Base-by-base conservation (phyloP, 192 early-diverging fungal genomes). In the Rhizoclosmatium globosum region DNA sequence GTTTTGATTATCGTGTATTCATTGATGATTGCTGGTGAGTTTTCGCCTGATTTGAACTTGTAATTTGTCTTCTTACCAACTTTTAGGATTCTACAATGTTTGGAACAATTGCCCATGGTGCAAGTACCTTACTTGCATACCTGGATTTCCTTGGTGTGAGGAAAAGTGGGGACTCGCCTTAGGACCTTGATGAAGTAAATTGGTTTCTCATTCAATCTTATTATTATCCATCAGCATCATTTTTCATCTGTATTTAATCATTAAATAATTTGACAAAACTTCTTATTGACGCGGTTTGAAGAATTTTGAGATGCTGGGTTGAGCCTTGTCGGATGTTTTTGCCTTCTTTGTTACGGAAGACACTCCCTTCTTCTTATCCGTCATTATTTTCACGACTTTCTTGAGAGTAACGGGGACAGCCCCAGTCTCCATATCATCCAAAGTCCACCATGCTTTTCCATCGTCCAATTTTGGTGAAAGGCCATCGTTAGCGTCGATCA, bases 371-470 rank as follows among this genome's bases (percentile, higher is more conserved):
- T n/a, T 43, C 4, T 11, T 17, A 58, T 82, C 85, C 74, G 85
- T 81, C 38, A 91, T 74, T n/a, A 91, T 56, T 57, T 87, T 85
- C 15, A 84, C 82, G 1, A 85, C 88, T 66, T 91, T 91, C 64
- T 89, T 88, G 11, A 90, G 78, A 1, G 88, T 89, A 1, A 89
- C 89, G 0, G 90, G 87, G 59, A 91, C 87, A 2, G 90, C 86
- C 0, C 87, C 88, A 19, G 56, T 72, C 2, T 71, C 81, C 21
- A 91, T 74, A 38, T 88, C 87, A 1, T 79, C 81, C 1, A 70
- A 59, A 17, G 79, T 73, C 17, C 88, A 66, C 90, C 90, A 91
- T 50, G 79, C 67, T 0, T 64, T 67, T 43, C 81, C 50, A 53
- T 17, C 50, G 31, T 31, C 31, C 31, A 31, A 31, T 31, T 31